Conservation (phyloP, 768 basidiomycete species). For the Xanthoconium stramineum region DNA sequence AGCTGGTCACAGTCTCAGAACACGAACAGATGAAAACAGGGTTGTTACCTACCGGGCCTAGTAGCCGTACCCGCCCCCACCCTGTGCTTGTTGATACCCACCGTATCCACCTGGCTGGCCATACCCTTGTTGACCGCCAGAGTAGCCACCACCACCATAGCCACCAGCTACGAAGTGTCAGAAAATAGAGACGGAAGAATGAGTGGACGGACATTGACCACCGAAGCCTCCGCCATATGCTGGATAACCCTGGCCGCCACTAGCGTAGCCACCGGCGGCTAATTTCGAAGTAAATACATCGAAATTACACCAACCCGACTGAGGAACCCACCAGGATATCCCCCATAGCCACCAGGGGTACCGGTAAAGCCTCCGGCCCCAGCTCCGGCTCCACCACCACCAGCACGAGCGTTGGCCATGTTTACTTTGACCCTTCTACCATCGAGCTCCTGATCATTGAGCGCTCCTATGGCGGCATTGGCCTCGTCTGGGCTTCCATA, state of each 20-base stretch:
- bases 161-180: constrained; percentile 3
- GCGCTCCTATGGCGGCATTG: constrained; percentile 62
- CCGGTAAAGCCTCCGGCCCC: constrained; percentile 34
- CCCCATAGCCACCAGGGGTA: constrained; percentile 33
- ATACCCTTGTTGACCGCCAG: constrained; percentile 16
- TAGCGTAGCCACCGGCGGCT: constrained; percentile 27
- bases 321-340: constrained; percentile 20
- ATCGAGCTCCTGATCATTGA: constrained; percentile 93
- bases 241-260: constrained; percentile 27
- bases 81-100: constrained; percentile 25
- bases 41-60: constrained; percentile 8
- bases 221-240: constrained; percentile 27
- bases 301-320: background rate
- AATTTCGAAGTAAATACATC: constrained; percentile 15
- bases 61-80: constrained; percentile 28
- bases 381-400: constrained; percentile 42
- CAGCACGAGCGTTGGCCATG: constrained; percentile 70
- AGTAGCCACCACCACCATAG: constrained; percentile 17
- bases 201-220: constrained; percentile 9
- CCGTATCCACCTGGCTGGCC: constrained; percentile 20
- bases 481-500: constrained; percentile 64
- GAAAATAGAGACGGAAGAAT: background rate
- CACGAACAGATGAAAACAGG: too few species aligned
- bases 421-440: constrained; percentile 90
- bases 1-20: background rate